These are phyloP conservation scores for Calonectria ilicicola DNA, from an alignment of 2,329 filamentous ascomycete species.

Conservation along the genomic window DNA sequence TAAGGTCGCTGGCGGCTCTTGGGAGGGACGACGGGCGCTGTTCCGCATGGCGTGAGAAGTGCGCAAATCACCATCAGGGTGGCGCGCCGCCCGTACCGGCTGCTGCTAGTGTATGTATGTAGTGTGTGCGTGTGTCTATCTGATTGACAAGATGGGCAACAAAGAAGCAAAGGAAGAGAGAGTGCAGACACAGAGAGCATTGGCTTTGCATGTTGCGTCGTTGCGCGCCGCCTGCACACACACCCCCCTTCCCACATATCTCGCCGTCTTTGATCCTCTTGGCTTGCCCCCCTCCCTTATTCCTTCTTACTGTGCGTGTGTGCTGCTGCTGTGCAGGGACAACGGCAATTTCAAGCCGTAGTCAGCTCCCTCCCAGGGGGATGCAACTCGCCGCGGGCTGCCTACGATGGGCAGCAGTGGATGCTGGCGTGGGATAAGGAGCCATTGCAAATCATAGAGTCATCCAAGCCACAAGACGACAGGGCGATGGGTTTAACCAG, in stretches of 20 bases:
- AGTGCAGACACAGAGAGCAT: too few relatives aligned
- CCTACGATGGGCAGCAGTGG: background rate
- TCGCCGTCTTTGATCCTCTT: background rate
- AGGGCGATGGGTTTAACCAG: constrained; percentile 19
- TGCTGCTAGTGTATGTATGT: too few relatives aligned
- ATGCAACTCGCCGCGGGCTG: background rate
- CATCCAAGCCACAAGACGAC: background rate
- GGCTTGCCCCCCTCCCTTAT: background rate
- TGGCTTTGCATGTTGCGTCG: background rate
- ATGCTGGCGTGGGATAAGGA: background rate
- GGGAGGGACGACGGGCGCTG: background rate
- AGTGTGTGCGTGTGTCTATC: too few relatives aligned
- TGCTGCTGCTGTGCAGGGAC: constrained; percentile 5
- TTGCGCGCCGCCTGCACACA: background rate
- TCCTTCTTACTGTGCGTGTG: background rate
- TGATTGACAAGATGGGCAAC: too few relatives aligned
- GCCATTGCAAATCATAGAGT: constrained; percentile 3
- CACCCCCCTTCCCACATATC: background rate
- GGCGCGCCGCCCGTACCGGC: background rate
- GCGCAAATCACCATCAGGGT: constrained; percentile 4
- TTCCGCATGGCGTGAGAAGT: constrained; percentile 19
- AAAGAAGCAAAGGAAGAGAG: background rate
- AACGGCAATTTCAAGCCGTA: constrained; percentile 18
- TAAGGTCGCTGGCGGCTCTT: background rate
- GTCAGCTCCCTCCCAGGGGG: background rate